phyloP scores from a whole-genome alignment of 73 alveolate species.

The Blepharisma japonicum region DNA sequence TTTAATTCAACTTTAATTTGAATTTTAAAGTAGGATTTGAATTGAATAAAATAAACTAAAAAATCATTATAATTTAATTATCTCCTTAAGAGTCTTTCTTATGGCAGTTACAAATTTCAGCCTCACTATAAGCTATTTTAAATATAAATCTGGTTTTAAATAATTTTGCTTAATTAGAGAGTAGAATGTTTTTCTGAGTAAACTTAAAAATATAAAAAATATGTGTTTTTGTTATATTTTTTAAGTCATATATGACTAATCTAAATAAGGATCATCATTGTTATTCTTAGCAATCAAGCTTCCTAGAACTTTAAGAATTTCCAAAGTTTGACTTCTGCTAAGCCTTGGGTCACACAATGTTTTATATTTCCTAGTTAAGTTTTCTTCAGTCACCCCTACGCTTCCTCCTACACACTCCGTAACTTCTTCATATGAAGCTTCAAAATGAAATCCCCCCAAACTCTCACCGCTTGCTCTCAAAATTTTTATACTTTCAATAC shows the following conservation, averaged over 20 bases:
- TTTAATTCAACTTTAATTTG: too few relatives aligned
- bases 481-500: not conserved
- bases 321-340: constrained; percentile 27
- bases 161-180: not conserved
- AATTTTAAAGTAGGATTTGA: too few relatives aligned
- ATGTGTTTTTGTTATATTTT: not conserved
- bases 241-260: not conserved
- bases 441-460: constrained; percentile 46
- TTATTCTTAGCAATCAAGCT: constrained; percentile 19
- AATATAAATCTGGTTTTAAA: not conserved
- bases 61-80: too few relatives aligned
- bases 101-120: not conserved
- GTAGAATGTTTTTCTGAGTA: not conserved
- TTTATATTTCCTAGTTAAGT: not conserved
- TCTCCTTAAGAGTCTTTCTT: too few relatives aligned
- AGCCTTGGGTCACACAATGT: constrained; percentile 49
- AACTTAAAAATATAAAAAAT: not conserved
- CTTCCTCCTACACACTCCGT: constrained; percentile 41
- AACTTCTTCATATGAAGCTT: constrained; percentile 28
- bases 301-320: constrained; percentile 14
- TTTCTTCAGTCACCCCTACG: not conserved
- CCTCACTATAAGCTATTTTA: not conserved
- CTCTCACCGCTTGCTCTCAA: constrained; percentile 8
- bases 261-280: not conserved
- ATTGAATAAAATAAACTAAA: too few relatives aligned